These are phyloP conservation scores for Trametes villosa DNA, from an alignment of 768 basidiomycete species.

Conservation along the genomic window DNA sequence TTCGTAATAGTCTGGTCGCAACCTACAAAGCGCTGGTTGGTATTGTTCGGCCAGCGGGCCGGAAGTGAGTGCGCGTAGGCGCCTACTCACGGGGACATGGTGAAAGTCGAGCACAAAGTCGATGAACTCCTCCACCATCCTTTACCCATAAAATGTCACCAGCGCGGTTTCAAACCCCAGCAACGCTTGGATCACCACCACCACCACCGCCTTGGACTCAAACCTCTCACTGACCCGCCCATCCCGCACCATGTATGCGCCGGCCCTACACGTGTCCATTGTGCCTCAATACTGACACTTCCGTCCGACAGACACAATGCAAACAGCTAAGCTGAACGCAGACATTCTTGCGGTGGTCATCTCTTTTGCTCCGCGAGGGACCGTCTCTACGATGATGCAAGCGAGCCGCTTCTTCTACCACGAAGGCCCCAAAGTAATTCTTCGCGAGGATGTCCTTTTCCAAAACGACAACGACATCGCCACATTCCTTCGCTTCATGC, in stretches of 20 bases:
- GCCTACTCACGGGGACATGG: neutral
- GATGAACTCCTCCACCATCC: neutral
- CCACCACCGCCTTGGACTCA: neutral
- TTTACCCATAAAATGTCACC: neutral
- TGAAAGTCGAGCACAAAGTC: neutral
- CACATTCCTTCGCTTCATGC: neutral
- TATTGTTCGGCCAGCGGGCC: too few relatives aligned
- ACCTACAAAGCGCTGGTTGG: too few relatives aligned
- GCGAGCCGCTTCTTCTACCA: conserved; percentile 3
- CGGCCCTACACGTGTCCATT: too few relatives aligned
- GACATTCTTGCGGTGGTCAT: neutral
- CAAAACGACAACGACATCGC: neutral
- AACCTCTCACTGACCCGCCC: neutral
- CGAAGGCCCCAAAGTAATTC: neutral
- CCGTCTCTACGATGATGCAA: neutral
- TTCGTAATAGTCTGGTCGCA: too few relatives aligned
- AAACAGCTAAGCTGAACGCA: neutral
- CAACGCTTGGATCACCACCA: neutral
- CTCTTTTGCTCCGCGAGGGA: neutral
- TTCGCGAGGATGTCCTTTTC: neutral
- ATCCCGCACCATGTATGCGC: neutral
- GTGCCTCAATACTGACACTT: too few relatives aligned
- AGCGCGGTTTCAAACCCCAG: too few relatives aligned
- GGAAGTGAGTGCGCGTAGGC: too few relatives aligned
- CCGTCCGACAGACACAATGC: too few relatives aligned